These are phyloP conservation scores for Backusella tarrabulga DNA, from an alignment of 192 early-diverging fungal genomes.

Conservation along the genomic window DNA sequence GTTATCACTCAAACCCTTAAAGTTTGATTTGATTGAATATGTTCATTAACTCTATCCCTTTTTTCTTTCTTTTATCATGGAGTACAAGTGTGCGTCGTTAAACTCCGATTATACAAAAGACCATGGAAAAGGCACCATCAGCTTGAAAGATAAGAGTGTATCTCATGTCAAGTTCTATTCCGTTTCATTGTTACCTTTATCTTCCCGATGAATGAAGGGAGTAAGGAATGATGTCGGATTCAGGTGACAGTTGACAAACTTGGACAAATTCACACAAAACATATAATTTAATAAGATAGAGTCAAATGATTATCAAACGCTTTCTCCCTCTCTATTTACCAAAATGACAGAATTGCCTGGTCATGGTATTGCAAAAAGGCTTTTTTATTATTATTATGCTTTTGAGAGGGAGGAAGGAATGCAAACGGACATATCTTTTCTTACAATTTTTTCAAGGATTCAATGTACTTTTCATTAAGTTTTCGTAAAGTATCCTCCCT, in stretches of 20 bases:
- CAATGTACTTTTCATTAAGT: not conserved
- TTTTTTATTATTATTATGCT: too few relatives aligned
- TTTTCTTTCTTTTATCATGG: not conserved
- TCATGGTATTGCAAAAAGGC: not conserved
- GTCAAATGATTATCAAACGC: not conserved
- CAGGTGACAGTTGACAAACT: not conserved
- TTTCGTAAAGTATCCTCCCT: not conserved
- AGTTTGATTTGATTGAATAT: not conserved
- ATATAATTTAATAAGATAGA: not conserved
- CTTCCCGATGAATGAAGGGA: not conserved
- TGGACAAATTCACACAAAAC: not conserved
- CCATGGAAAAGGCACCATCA: too few relatives aligned
- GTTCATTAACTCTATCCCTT: not conserved
- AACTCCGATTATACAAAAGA: not conserved
- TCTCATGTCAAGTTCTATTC: too few relatives aligned
- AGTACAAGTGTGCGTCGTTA: not conserved
- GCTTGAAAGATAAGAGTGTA: too few relatives aligned
- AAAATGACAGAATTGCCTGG: not conserved
- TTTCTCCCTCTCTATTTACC: not conserved
- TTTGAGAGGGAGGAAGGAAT: too few relatives aligned
- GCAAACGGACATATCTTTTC: too few relatives aligned
- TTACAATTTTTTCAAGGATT: too few relatives aligned
- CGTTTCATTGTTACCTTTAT: too few relatives aligned
- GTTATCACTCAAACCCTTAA: not conserved
- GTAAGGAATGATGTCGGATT: not conserved